Base-by-base conservation (phyloP, 2,329 filamentous ascomycete genomes). In the Aspergillus eucalypticola region DNA sequence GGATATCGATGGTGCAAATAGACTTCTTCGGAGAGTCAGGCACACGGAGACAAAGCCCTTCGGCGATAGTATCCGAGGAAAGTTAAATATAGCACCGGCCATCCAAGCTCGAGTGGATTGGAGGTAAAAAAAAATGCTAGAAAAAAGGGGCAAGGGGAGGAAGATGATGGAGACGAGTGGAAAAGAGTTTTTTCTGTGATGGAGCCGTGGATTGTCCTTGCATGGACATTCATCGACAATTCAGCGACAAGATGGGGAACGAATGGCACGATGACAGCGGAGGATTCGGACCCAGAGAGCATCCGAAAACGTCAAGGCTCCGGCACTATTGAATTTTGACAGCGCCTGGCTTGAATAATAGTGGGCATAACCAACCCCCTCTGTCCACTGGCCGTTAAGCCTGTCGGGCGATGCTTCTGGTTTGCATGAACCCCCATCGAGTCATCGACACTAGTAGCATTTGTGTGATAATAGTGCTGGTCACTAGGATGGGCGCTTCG, bases 261-360 rank as follows among this genome's bases (percentile, higher is more conserved):
- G 27, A 50, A 56, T 62, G 57, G 60, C 60, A 60, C 49, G 54
- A 61, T 58, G 54, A 51, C 51, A 49, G 56, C 61, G 61, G 63
- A 64, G 61, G 42, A 59, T 60, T 63, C 35, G 42, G 50, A 48
- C 35, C 55, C 46, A 59, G 54, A 54, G 29, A 54, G 51, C 54
- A 42, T 50, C 60, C 49, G 44, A 64, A 65, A 42, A 51, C 48
- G 60, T 63, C 57, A 49, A 63, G 52, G 56, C 62, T 60, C 64
- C 62, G 65, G 62, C 64, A 62, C 65, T 67, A 67, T 67, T 67
- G 65, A 53, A 62, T 58, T 61, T 39, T 67, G 65, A 66, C 65
- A 66, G 64, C 58, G 50, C 44, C 55, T 57, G 60, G 53, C 57
- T 39, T 49, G 48, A 59, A 48, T 39, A 59, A 54, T 32, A 56